Evolutionary conservation across 2,329 filamentous ascomycete species (phyloP).

Genomic region (Clarireedia hainanense): DNA sequence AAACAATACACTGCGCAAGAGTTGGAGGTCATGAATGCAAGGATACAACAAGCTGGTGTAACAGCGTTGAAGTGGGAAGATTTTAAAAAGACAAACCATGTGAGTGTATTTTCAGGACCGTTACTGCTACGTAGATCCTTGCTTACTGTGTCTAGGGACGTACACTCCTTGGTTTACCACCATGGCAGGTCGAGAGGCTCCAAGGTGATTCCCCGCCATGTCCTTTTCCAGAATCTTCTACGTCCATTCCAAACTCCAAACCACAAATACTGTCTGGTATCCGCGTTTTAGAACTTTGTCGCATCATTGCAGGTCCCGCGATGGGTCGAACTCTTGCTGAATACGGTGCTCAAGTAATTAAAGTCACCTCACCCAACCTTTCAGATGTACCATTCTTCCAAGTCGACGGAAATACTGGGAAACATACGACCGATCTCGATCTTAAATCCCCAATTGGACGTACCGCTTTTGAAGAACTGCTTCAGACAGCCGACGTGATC

Average conservation of each 20-base stretch:
- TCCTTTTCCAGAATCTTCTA: constrained; percentile 29
- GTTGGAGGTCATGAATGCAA: constrained; percentile 49
- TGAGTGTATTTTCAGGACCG: constrained; percentile 22
- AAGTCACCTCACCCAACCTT: constrained; percentile 60
- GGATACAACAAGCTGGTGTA: constrained; percentile 51
- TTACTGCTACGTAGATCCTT: background rate
- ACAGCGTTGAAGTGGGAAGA: constrained; percentile 51
- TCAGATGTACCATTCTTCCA: constrained; percentile 67
- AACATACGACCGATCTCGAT: constrained; percentile 57
- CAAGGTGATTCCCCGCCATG: constrained; percentile 36
- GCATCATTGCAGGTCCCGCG: constrained; percentile 69
- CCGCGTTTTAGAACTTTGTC: constrained; percentile 66
- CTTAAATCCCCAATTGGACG: constrained; percentile 49
- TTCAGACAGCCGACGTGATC: constrained; percentile 56
- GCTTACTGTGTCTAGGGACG: constrained; percentile 28
- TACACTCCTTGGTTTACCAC: constrained; percentile 33
- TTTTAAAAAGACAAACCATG: constrained; percentile 49
- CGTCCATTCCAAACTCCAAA: constrained; percentile 13
- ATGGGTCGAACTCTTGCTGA: constrained; percentile 66
- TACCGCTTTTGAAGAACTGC: constrained; percentile 47
- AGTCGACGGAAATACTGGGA: constrained; percentile 64
- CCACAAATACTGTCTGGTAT: constrained; percentile 44
- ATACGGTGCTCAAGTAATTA: constrained; percentile 67
- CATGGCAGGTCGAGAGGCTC: constrained; percentile 42
- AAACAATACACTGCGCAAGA: constrained; percentile 45